phyloP scores from a whole-genome alignment of 176 grass and related monocot genomes.

The Puya raimondii region DNA sequence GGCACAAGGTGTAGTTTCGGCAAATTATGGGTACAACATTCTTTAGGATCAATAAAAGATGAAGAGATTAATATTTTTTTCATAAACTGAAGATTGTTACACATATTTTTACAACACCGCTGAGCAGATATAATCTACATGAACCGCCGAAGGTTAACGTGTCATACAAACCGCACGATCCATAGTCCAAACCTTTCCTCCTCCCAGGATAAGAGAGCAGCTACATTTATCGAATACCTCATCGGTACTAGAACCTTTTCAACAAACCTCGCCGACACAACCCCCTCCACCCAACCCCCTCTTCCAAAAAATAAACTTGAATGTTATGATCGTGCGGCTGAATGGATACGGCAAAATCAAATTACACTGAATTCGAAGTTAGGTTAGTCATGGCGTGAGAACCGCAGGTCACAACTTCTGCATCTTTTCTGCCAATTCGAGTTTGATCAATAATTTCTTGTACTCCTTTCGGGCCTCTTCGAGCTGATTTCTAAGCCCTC shows the following conservation, averaged over 20 bases:
- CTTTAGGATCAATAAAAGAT: too few species aligned
- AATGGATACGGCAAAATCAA: background rate
- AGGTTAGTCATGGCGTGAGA: background rate
- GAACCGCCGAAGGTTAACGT: background rate
- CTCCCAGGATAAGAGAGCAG: too few species aligned
- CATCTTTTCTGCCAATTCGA: constrained; percentile 46
- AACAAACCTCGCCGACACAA: too few species aligned
- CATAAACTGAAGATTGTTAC: background rate
- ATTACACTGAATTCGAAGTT: background rate
- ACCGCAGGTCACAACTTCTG: constrained; percentile 19
- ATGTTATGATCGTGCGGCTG: too few species aligned
- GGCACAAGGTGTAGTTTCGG: too few species aligned
- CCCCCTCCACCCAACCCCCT: too few species aligned
- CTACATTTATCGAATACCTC: too few species aligned
- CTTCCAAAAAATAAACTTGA: too few species aligned
- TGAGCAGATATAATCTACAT: background rate
- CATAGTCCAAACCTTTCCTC: background rate
- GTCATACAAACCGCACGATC: background rate
- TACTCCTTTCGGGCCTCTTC: constrained; percentile 47
- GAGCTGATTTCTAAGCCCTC: constrained; percentile 59
- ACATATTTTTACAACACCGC: background rate
- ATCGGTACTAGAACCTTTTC: too few species aligned
- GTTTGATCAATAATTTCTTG: constrained; percentile 48
- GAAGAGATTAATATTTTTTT: background rate
- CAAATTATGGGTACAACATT: too few species aligned